Base-by-base conservation (phyloP, 139 green algal species). In the Yamagishiella unicocca region DNA sequence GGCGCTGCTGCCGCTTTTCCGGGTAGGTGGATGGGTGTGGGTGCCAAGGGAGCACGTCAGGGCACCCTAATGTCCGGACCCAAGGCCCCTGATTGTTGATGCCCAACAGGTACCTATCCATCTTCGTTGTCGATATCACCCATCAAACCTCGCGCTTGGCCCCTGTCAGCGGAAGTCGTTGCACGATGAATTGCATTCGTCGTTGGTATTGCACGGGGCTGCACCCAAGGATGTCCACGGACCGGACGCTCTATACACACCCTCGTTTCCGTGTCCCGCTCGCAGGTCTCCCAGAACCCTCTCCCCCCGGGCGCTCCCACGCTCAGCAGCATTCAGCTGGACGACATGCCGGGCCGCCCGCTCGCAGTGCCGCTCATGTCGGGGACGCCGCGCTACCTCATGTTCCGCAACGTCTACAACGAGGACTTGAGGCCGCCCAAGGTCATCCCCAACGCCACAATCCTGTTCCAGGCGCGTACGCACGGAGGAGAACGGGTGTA, bases 301-400 rank as follows among this genome's bases (percentile, higher is more conserved):
- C 40, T 85, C 42, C 61, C 79, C 7, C 81, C 81, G 21, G 81
- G 81, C 31, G 81, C 81, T 1, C 64, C 66, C 17, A 17, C 75
- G 42, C 12, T 40, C 27, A 70, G 45, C 64, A 45, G 72, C 62
- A 84, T 89, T 12, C 55, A 70, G 58, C 70, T 88, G 31, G 88
- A 91, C 82, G 27, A 29, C 42, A 5, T 38, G 45, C 70, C 81
- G 29, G 87, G 81, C 46, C 89, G 83, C 50, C 92, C 85, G 45
- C 78, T 88, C 71, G 84, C 45, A 35, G 90, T 91, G 61, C 89
- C 89, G 6, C 67, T 96, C 21, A 89, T 94, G 90, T 83, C 78
- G 37, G 94, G 94, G 58, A 95, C 90, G 19, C 94, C 94, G 17
- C 87, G 93, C 46, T 96, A 94, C 87, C 93, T 96, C 61, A 46